Percentiles rank a stretch among this genome's conserved stretches.
These are phyloP conservation scores for Citrus australasica DNA, from an alignment of 345 rosid species.

Conservation along the genomic window DNA sequence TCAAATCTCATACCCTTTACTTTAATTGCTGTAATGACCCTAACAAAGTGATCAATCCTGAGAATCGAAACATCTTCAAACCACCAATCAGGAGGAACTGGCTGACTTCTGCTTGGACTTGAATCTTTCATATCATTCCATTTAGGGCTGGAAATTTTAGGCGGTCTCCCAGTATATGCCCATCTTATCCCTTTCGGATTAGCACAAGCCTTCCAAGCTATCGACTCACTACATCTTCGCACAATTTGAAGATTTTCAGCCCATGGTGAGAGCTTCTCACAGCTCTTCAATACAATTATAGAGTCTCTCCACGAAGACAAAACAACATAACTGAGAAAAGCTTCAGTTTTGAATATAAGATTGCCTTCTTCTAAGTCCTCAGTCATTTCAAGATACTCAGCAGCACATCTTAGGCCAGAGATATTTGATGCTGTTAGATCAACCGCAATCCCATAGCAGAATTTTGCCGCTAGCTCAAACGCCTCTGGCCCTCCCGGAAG, in stretches of 20 bases:
- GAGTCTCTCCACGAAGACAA: slow-evolving; percentile 98
- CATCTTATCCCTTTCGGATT: slow-evolving; percentile 94
- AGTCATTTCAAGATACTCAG: slow-evolving; percentile 99
- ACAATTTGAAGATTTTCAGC: slow-evolving; percentile 97
- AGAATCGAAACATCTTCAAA: slow-evolving; percentile 92
- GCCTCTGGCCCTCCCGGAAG: slow-evolving; percentile 90
- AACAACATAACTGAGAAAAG: slow-evolving; percentile 93
- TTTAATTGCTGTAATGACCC: slow-evolving; percentile 91
- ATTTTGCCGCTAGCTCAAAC: slow-evolving; percentile 87
- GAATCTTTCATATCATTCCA: slow-evolving; percentile 76
- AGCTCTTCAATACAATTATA: slow-evolving; percentile 74
- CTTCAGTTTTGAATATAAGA: slow-evolving; percentile 95
- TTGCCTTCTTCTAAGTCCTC: slow-evolving; percentile 98
- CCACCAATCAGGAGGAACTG: slow-evolving; percentile 99
- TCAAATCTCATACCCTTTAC: slow-evolving; percentile 97
- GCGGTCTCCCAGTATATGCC: slow-evolving; percentile 80
- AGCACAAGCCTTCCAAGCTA: slow-evolving; percentile 99
- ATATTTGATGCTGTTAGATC: slow-evolving; percentile 92
- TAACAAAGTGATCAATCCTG: slow-evolving; percentile 91
- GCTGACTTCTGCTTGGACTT: slow-evolving; percentile 73
- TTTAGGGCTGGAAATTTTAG: slow-evolving; percentile 71
- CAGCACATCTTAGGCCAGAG: slow-evolving; percentile 84
- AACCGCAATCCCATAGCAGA: slow-evolving; percentile 92
- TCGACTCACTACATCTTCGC: slow-evolving; percentile 91
- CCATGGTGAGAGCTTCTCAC: slow-evolving; percentile 97